Evolutionary conservation across 2,329 filamentous ascomycete species (phyloP), one percentile per base, ranked within the genome.

Genomic region (Ophiostoma novo-ulmi): DNA sequence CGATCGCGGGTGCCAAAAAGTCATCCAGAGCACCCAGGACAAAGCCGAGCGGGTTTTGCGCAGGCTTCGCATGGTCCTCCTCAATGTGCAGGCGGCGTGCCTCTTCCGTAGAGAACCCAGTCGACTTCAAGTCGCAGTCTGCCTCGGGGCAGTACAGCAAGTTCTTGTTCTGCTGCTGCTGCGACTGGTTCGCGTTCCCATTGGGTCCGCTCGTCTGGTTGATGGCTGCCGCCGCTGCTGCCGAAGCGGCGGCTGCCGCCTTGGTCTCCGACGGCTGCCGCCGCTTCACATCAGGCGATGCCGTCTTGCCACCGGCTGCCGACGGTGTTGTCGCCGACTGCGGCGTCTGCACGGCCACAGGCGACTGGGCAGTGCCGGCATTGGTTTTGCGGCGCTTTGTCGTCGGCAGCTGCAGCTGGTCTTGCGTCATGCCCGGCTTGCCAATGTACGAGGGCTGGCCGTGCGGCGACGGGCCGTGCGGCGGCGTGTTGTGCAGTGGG

Each of bases 21-120:
- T 80, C 73, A 0, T 83, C 82, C 44, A 89, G 76, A 66, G 81
- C 83, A 68, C 87, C 85, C 68, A 80, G 75, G 20, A 81, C 78
- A 75, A 84, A 90, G 73, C 84, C 84, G 70, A 82, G 63, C 2
- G 88, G 87, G 71, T 89, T 79, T 73, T 86, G 80, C 61, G 80
- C 78, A 6, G 87, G 87, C 75, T 83, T 85, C 31, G 82, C 78
- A 74, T 90, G 88, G 76, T 89, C 87, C 71, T 89, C 85, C n/a
- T 85, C 80, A 8, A 82, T 78, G 75, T 90, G 88, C 13, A 78
- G 76, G 70, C 83, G 82, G 67, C 84, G 80, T 14, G 82, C 82
- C 73, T 88, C 85, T 73, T 89, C 84, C 7, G 79, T 86, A 1
- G 82, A 75, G 74, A 89, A 89, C 0, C 82, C 84, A 14, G 80